phyloP scores from a whole-genome alignment of 176 grass and related monocot genomes.

The Eragrostis curvula region DNA sequence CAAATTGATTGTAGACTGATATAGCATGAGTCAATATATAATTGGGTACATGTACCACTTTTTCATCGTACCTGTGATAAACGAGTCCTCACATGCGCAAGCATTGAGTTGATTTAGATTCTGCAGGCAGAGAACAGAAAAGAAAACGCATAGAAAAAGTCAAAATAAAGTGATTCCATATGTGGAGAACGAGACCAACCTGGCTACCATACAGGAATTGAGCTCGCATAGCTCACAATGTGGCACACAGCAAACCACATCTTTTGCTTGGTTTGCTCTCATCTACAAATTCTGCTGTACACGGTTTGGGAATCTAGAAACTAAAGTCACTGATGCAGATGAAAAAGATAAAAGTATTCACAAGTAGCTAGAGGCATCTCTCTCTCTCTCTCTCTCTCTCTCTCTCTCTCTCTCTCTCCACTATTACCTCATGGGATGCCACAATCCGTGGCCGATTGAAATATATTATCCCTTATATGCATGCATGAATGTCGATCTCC shows the following conservation, averaged over 20 bases:
- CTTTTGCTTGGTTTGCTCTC: slow-evolving; percentile 1
- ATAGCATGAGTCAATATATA: background rate
- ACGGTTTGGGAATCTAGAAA: slow-evolving; percentile 19
- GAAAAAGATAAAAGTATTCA: slow-evolving; percentile 8
- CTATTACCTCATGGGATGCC: slow-evolving; percentile 46
- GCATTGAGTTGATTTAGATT: slow-evolving; percentile 33
- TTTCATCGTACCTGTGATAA: background rate
- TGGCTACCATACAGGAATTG: background rate
- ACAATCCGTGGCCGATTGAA: slow-evolving; percentile 37
- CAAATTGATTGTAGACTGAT: no score
- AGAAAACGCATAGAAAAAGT: background rate
- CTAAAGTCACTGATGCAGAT: slow-evolving; percentile 20
- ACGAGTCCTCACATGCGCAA: slow-evolving; percentile 1
- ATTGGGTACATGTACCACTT: background rate
- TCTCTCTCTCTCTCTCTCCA: background rate
- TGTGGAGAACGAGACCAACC: slow-evolving; percentile 1
- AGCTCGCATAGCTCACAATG: slow-evolving; percentile 21
- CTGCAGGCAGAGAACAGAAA: background rate
- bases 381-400: slow-evolving; percentile 3
- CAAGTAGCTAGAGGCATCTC: slow-evolving; percentile 25
- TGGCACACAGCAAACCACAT: slow-evolving; percentile 39
- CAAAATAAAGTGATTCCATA: slow-evolving; percentile 39
- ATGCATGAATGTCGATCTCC: background rate
- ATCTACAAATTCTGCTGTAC: slow-evolving; percentile 8
- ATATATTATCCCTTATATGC: slow-evolving; percentile 21